Evolutionary conservation across 306 rosid species (phyloP), one percentile per base, ranked within the genome.

Genomic region (Vigna radiata): DNA sequence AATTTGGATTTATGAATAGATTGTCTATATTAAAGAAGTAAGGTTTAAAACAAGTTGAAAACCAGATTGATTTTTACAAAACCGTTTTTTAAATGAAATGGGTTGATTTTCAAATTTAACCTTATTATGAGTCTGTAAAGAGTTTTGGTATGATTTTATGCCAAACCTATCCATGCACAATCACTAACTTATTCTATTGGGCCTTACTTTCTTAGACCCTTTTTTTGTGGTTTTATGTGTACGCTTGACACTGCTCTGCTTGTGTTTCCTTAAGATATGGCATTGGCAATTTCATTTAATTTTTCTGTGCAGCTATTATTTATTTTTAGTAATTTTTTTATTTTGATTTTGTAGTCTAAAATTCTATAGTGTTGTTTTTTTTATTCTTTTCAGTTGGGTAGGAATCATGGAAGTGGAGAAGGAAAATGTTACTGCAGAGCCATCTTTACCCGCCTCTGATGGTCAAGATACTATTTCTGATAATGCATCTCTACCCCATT

Each of bases 371-470:
- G 3, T 17, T 15, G 6, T 64, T 8, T 4, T 48, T 23, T 69
- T 8, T 27, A 13, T 18, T 0, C 27, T 27, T 27, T 72, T 52
- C 2, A 0, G 16, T 64, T 53, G 27, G 19, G 41, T 66, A 80
- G 76, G 79, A 58, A 73, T 67, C 56, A 80, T 65, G 80, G 84
- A 73, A n/a, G 68, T 46, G 44, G 79, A 80, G 46, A 62, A 83
- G 77, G 89, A 88, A 70, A 83, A 65, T 79, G 52, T 72, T 83
- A 69, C 88, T 65, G 53, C 56, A 53, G 97, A 87, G 83, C 75
- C 89, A 17, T 79, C 94, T 77, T 16, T 59, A 36, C 54, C 84
- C 56, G 73, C 71, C 64, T 81, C 81, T 70, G 90, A 79, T 74
- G 84, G 18, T 73, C 86, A 84, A 79, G 78, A 61, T 37, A 72